Percentiles rank a stretch among this genome's conserved stretches.
Evolutionary conservation across 2,329 filamentous ascomycete genomes (phyloP).

Genomic region (Emmonsiellopsis sp.): DNA sequence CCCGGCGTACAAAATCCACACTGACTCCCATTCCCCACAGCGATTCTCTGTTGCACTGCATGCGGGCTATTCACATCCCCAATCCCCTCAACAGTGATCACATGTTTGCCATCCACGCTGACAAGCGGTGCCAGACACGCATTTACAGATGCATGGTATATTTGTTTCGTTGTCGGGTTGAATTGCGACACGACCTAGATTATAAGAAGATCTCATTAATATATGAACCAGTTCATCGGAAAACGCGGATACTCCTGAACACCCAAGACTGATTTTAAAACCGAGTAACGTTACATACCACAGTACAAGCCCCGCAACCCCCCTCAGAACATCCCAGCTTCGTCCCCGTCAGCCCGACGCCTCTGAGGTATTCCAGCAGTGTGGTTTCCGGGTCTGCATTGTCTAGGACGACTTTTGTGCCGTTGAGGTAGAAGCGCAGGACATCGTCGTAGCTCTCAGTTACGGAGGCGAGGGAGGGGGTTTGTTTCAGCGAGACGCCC

Average conservation of each 20-base stretch:
- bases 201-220: not conserved
- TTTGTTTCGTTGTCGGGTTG: constrained; percentile 82
- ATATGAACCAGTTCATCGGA: not conserved
- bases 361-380: constrained; percentile 82
- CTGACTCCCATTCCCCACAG: constrained; percentile 84
- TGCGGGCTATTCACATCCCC: constrained; percentile 81
- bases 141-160: constrained; percentile 96
- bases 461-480: constrained; percentile 46
- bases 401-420: constrained; percentile 78
- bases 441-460: constrained; percentile 78
- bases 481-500: not conserved
- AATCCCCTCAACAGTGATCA: constrained; percentile 95
- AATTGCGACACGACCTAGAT: constrained; percentile 70
- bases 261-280: not conserved
- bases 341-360: constrained; percentile 87
- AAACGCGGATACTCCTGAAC: not conserved
- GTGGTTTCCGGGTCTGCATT: constrained; percentile 86
- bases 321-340: constrained; percentile 96
- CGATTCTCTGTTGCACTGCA: constrained; percentile 82
- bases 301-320: constrained; percentile 91
- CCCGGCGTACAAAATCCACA: constrained; percentile 95
- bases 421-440: constrained; percentile 87
- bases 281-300: constrained; percentile 46
- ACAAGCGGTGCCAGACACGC: constrained; percentile 88
- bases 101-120: constrained; percentile 93